These are phyloP conservation scores for Euphorbia lathyris DNA, from an alignment of 345 rosid genomes.

Conservation along the genomic window DNA sequence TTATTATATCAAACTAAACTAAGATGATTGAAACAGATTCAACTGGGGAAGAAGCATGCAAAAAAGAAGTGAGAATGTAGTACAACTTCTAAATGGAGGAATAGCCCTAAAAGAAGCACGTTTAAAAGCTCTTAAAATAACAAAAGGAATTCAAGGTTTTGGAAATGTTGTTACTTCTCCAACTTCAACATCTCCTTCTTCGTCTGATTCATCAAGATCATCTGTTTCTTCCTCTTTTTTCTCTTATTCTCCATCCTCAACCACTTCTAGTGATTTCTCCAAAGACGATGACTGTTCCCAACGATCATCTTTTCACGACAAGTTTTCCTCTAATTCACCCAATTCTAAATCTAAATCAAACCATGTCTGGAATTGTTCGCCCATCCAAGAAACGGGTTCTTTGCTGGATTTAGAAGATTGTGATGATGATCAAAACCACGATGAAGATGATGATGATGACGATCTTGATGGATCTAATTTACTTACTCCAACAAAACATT, in stretches of 20 bases:
- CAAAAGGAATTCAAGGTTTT: slow-evolving; percentile 54
- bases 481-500: slow-evolving; percentile 14
- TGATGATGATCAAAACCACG: neutral
- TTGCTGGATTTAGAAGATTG: slow-evolving; percentile 29
- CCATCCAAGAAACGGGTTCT: slow-evolving; percentile 30
- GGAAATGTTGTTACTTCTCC: slow-evolving; percentile 28
- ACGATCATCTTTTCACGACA: neutral
- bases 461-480: neutral
- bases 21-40: slow-evolving; percentile 38
- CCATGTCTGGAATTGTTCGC: slow-evolving; percentile 26
- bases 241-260: slow-evolving; percentile 22
- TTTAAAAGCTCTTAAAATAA: slow-evolving; percentile 41
- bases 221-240: slow-evolving; percentile 31
- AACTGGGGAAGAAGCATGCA: slow-evolving; percentile 52
- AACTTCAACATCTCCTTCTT: slow-evolving; percentile 18
- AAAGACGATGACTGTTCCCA: slow-evolving; percentile 1
- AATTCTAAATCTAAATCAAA: slow-evolving; percentile 1
- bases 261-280: slow-evolving; percentile 12
- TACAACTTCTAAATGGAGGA: slow-evolving; percentile 37
- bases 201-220: slow-evolving; percentile 24
- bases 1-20: no score
- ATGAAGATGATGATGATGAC: neutral
- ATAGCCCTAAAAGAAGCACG: slow-evolving; percentile 35
- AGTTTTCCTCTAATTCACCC: neutral
- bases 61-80: slow-evolving; percentile 33